Evolutionary conservation across 768 basidiomycete genomes (phyloP).

Genomic region (Tricholoma sp.): DNA sequence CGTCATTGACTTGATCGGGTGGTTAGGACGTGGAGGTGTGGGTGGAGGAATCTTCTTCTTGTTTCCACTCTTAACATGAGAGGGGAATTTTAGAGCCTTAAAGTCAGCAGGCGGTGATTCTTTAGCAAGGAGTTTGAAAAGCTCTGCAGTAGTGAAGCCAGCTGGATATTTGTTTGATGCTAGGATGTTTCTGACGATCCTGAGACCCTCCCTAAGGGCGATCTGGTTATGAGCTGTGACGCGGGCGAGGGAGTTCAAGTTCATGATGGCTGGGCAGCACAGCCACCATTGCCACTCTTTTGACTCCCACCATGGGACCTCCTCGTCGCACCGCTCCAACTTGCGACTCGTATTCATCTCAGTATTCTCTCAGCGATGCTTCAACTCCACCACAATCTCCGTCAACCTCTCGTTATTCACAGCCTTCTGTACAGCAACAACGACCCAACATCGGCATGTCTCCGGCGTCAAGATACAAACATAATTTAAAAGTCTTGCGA

Average conservation of each 20-base stretch:
- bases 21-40: constrained; percentile 34
- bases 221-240: constrained; percentile 9
- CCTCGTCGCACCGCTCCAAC: constrained; percentile 21
- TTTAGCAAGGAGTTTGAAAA: constrained; percentile 31
- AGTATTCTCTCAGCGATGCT: constrained; percentile 2
- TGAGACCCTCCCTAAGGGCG: constrained; percentile 15
- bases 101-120: constrained; percentile 26
- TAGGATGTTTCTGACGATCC: constrained; percentile 29
- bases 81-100: constrained; percentile 12
- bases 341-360: constrained; percentile 11
- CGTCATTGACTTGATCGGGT: constrained; percentile 53
- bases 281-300: too few relatives aligned
- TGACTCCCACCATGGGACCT: constrained; percentile 29
- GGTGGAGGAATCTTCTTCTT: constrained; percentile 8
- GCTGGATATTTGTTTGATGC: constrained; percentile 19
- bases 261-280: constrained; percentile 1
- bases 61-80: constrained; percentile 1
- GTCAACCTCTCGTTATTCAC: constrained; percentile 14
- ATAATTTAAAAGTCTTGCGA: constrained; percentile 77
- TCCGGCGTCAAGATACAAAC: constrained; percentile 58
- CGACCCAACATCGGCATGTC: constrained; percentile 48
- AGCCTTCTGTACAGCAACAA: constrained; percentile 15
- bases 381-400: constrained; percentile 13
- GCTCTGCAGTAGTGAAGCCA: constrained; percentile 32
- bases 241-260: constrained; percentile 8